Evolutionary conservation across 352 stramenopile genomes (phyloP).

Genomic region (Globisporangium ultimum): DNA sequence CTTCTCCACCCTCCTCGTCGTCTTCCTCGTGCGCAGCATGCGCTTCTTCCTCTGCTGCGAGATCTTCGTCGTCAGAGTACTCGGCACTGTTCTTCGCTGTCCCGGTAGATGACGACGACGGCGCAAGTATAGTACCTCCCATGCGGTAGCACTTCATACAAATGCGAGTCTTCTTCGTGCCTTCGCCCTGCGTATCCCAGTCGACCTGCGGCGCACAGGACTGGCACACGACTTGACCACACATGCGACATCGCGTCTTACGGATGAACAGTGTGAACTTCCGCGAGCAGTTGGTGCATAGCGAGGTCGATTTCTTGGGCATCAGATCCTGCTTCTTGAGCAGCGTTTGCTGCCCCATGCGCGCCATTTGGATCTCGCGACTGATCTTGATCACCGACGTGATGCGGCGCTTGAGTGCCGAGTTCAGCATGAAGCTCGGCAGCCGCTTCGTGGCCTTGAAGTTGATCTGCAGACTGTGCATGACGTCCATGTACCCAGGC

Average conservation of each 20-base stretch:
- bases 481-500: conserved; percentile 79
- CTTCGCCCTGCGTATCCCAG: conserved; percentile 25
- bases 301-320: conserved; percentile 50
- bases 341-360: conserved; percentile 55
- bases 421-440: conserved; percentile 64
- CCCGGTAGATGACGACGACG: not conserved
- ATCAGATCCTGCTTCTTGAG: conserved; percentile 64
- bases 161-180: conserved; percentile 49
- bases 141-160: conserved; percentile 48
- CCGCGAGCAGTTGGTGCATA: conserved; percentile 58
- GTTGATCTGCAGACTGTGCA: conserved; percentile 84
- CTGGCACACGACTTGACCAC: conserved; percentile 73
- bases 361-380: conserved; percentile 56
- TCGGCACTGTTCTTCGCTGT: conserved; percentile 14
- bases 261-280: conserved; percentile 72
- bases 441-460: conserved; percentile 71
- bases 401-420: conserved; percentile 59
- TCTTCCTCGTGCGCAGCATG: conserved; percentile 24
- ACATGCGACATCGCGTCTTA: conserved; percentile 71
- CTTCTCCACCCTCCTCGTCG: conserved; percentile 14
- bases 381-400: conserved; percentile 60
- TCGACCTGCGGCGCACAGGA: conserved; percentile 60
- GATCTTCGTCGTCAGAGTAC: conserved; percentile 25
- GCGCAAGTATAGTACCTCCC: conserved; percentile 22
- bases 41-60: conserved; percentile 11